A percentile compares a stretch with the other conserved stretches of the same genome.
Conservation (phyloP, 352 stramenopile genomes). For the Elongisporangium prolatum region DNA sequence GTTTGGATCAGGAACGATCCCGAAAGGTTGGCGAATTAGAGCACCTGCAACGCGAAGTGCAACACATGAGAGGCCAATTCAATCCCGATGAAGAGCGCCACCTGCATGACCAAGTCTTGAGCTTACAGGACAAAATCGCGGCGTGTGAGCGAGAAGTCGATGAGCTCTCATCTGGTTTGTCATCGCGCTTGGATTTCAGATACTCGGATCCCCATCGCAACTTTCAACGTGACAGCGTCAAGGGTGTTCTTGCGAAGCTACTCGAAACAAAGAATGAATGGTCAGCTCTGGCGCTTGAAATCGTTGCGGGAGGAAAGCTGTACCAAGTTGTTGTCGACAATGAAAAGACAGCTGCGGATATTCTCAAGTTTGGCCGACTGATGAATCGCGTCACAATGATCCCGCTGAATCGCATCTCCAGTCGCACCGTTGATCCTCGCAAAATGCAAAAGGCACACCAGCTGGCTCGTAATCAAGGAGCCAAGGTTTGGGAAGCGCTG, state of each 20-base stretch:
- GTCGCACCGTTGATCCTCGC: slow-evolving; percentile 59
- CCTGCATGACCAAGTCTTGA: slow-evolving; percentile 53
- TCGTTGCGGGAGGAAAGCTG: slow-evolving; percentile 96
- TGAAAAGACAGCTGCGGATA: slow-evolving; percentile 96
- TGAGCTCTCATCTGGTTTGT: slow-evolving; percentile 89
- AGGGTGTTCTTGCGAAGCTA: slow-evolving; percentile 96
- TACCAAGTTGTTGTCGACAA: slow-evolving; percentile 99
- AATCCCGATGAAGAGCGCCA: slow-evolving; percentile 67
- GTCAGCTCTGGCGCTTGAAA: slow-evolving; percentile 95
- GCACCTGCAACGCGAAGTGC: slow-evolving; percentile 44
- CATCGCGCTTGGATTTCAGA: slow-evolving; percentile 95
- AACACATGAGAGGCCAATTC: slow-evolving; percentile 64
- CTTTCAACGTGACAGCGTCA: slow-evolving; percentile 95
- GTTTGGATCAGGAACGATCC: slow-evolving; percentile 62
- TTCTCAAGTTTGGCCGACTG: slow-evolving; percentile 96
- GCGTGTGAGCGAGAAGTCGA: slow-evolving; percentile 87
- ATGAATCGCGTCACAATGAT: slow-evolving; percentile 98
- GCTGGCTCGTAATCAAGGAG: slow-evolving; percentile 86
- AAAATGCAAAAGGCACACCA: slow-evolving; percentile 80
- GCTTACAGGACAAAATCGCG: slow-evolving; percentile 60
- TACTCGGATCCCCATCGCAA: slow-evolving; percentile 93
- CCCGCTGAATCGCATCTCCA: slow-evolving; percentile 96
- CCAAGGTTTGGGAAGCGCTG: slow-evolving; percentile 91
- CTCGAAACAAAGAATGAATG: slow-evolving; percentile 93
- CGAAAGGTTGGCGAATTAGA: slow-evolving; percentile 65